Conservation (phyloP, 1,139 yeast genomes). For the Spathaspora jeffriesii region DNA sequence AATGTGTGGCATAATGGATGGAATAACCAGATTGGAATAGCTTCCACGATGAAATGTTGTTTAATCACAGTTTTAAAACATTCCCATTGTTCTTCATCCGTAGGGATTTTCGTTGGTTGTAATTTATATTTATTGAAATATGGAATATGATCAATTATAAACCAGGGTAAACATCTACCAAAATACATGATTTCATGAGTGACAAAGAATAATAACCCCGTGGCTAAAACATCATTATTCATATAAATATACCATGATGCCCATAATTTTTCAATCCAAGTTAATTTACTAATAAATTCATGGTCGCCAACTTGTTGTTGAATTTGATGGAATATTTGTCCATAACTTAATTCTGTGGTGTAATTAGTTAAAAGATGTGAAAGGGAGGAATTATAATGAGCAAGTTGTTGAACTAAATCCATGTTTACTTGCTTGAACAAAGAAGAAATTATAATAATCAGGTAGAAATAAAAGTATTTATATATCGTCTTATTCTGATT, state of each 20-base stretch:
- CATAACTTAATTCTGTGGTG: conserved; percentile 1
- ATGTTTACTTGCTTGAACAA: neutral
- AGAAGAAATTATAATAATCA: neutral
- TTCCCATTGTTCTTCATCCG: conserved; percentile 84
- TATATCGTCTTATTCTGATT: neutral
- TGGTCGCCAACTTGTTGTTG: conserved; percentile 5
- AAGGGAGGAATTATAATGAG: conserved; percentile 6
- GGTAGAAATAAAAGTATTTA: neutral
- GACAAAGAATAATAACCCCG: conserved; percentile 74
- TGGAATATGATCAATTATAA: conserved; percentile 72
- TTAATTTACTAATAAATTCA: conserved; percentile 3
- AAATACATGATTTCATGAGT: conserved; percentile 83
- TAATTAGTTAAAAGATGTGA: conserved; percentile 6
- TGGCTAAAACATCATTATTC: conserved; percentile 77
- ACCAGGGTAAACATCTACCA: conserved; percentile 86
- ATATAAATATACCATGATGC: conserved; percentile 75
- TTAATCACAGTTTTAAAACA: conserved; percentile 82
- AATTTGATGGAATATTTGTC: conserved; percentile 4
- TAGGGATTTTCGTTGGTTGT: conserved; percentile 78
- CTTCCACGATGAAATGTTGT: conserved; percentile 89
- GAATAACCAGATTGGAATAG: conserved; percentile 94
- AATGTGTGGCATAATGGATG: conserved; percentile 82
- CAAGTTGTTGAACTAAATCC: conserved; percentile 6
- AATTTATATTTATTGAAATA: conserved; percentile 77
- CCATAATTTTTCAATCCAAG: conserved; percentile 60